phyloP scores from a whole-genome alignment of 352 stramenopile genomes.

The Phytophthora pistaciae region DNA sequence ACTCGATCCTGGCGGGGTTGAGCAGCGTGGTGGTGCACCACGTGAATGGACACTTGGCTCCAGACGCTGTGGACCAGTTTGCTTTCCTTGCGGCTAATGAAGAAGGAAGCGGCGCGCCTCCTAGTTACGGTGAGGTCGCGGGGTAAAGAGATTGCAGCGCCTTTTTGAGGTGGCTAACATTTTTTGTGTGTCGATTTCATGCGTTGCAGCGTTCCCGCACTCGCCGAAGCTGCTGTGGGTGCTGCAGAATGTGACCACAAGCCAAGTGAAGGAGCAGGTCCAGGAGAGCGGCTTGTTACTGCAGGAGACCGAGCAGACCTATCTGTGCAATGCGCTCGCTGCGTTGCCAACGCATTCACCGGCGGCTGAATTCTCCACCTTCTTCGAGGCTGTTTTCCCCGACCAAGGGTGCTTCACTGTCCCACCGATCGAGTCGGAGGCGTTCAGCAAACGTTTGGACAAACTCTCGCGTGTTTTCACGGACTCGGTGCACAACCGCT shows the following conservation, averaged over 20 bases:
- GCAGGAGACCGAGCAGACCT: conserved; percentile 66
- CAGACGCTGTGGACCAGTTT: conserved; percentile 65
- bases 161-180: not conserved
- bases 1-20: conserved; percentile 69
- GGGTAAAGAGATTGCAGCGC: not conserved
- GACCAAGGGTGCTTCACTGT: conserved; percentile 72
- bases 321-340: conserved; percentile 62
- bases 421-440: conserved; percentile 42
- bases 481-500: conserved; percentile 74
- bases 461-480: conserved; percentile 66
- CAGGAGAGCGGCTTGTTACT: conserved; percentile 59
- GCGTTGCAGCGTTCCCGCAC: conserved; percentile 68
- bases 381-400: conserved; percentile 58
- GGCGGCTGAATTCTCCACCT: conserved; percentile 38
- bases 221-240: conserved; percentile 79
- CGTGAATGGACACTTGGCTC: conserved; percentile 61
- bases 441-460: conserved; percentile 69
- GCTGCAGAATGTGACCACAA: conserved; percentile 67
- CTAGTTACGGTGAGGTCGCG: conserved; percentile 40
- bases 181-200: not conserved
- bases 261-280: conserved; percentile 73
- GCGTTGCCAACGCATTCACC: conserved; percentile 37
- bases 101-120: conserved; percentile 26
- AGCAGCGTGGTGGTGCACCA: conserved; percentile 84
- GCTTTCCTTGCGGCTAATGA: conserved; percentile 54